phyloP scores from a whole-genome alignment of 768 basidiomycete species.

The Calocybe cyanea region DNA sequence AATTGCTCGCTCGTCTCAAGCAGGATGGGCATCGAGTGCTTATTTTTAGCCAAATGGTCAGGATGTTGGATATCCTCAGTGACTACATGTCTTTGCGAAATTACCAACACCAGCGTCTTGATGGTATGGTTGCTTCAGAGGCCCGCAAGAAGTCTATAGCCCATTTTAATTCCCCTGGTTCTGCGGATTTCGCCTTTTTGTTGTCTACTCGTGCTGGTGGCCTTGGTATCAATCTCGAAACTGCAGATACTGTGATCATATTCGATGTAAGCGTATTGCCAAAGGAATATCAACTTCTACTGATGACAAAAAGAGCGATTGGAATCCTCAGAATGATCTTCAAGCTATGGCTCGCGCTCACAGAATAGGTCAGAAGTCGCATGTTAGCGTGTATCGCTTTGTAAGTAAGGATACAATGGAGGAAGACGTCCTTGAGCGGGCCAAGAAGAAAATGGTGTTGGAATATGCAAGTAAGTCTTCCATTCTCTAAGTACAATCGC shows the following conservation, averaged over 20 bases:
- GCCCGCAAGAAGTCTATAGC: slow-evolving; percentile 93
- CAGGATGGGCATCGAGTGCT: slow-evolving; percentile 94
- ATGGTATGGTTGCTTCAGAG: slow-evolving; percentile 94
- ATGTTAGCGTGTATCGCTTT: slow-evolving; percentile 97
- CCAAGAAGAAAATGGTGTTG: slow-evolving; percentile 99
- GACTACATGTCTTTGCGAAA: slow-evolving; percentile 92
- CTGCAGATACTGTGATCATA: slow-evolving; percentile 97
- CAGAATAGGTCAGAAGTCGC: slow-evolving; percentile 97
- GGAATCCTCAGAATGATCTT: slow-evolving; percentile 98
- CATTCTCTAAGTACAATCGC: not conserved
- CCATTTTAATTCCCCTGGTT: slow-evolving; percentile 92
- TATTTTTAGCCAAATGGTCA: slow-evolving; percentile 99
- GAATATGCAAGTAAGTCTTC: slow-evolving; percentile 92
- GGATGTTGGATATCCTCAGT: slow-evolving; percentile 96
- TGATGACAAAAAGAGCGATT: slow-evolving; percentile 67
- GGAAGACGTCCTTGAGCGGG: slow-evolving; percentile 96
- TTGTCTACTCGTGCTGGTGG: slow-evolving; percentile 97
- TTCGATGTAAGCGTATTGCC: slow-evolving; percentile 73
- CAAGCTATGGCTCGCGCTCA: slow-evolving; percentile 99
- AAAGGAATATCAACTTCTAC: slow-evolving; percentile 9
- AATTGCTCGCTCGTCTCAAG: slow-evolving; percentile 85
- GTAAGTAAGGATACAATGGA: slow-evolving; percentile 99
- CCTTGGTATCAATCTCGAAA: slow-evolving; percentile 97
- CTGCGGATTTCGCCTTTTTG: slow-evolving; percentile 94
- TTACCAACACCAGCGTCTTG: slow-evolving; percentile 90